Base-by-base conservation (phyloP, 2,329 filamentous ascomycete species). In the Cercospora janseana region DNA sequence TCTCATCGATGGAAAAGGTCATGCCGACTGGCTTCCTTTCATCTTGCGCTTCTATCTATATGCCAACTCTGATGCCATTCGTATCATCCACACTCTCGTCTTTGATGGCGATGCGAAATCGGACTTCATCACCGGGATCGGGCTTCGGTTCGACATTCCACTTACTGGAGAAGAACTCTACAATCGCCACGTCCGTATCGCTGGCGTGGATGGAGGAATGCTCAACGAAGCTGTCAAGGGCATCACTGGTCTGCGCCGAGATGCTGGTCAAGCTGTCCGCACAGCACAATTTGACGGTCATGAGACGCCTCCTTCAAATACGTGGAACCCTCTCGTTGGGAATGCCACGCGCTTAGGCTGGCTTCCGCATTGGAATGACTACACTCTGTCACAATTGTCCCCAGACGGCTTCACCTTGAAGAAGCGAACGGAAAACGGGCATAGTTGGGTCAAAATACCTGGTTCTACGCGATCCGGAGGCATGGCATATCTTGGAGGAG, bases 331-430 rank as follows among this genome's bases (percentile, higher is more conserved):
- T 3, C 64, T 70, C 35, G 70, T 79, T 3, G 42, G 42, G 7
- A 45, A 45, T 45, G 69, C 73, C 0, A 69, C 69, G 6, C 64
- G 75, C 3, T 60, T 82, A 4, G 71, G 77, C 28, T 83, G 78
- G 76, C 74, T 84, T 40, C 81, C 80, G 0, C 64, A 71, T 0
- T 85, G 79, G 79, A 76, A 72, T 44, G 79, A 82, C 55, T 85
- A 78, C 60, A 74, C 70, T 13, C 66, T 85, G 10, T 70, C 69
- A 0, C 81, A 85, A 58, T 68, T 82, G 0, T 82, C 80, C 0
- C 67, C 81, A 0, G 81, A 83, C 34, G 81, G 80, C 0, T 85
- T 82, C 59, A 80, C 72, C 0, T 63, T 84, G 15, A 77, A 77
- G 64, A 85, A 84, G 66, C 67, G 81, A 34, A 83, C 80, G 2